phyloP scores from a whole-genome alignment of 257 asterid genomes.

The Handroanthus guayacan region DNA sequence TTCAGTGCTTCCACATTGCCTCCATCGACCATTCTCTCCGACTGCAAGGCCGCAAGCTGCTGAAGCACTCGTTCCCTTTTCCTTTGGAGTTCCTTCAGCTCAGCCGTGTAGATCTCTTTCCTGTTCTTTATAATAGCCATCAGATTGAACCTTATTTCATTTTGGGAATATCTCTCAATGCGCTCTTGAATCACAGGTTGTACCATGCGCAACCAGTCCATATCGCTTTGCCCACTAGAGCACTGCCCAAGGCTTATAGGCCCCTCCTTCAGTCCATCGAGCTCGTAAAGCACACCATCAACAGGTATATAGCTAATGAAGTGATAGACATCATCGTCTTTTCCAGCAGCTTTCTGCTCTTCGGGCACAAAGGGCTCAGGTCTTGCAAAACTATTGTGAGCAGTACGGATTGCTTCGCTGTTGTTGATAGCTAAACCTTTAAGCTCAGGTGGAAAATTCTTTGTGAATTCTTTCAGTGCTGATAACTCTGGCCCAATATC shows the following conservation, averaged over 20 bases:
- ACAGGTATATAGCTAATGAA: slow-evolving; percentile 95
- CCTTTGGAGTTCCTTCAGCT: slow-evolving; percentile 92
- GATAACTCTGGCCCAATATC: slow-evolving; percentile 90
- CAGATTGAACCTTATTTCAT: slow-evolving; percentile 90
- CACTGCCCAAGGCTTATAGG: slow-evolving; percentile 93
- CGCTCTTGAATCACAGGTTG: slow-evolving; percentile 94
- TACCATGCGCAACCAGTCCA: slow-evolving; percentile 84
- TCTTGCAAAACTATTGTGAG: slow-evolving; percentile 97
- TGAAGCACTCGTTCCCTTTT: slow-evolving; percentile 80
- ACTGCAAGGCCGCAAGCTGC: slow-evolving; percentile 73
- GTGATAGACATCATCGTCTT: slow-evolving; percentile 95
- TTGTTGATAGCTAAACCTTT: slow-evolving; percentile 94
- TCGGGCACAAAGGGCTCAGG: slow-evolving; percentile 96
- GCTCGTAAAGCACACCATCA: slow-evolving; percentile 93
- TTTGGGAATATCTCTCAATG: slow-evolving; percentile 83
- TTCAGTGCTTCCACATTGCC: slow-evolving; percentile 70
- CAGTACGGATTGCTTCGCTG: slow-evolving; percentile 93
- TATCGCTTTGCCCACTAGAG: slow-evolving; percentile 68
- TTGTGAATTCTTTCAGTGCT: slow-evolving; percentile 85
- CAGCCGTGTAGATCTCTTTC: slow-evolving; percentile 83
- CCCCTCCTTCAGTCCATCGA: slow-evolving; percentile 96
- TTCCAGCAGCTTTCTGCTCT: slow-evolving; percentile 82
- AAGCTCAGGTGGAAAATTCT: slow-evolving; percentile 90
- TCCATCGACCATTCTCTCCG: slow-evolving; percentile 78
- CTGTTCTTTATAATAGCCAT: slow-evolving; percentile 88